Conservation (phyloP, 75 land plant genomes). For the Picea glauca region DNA sequence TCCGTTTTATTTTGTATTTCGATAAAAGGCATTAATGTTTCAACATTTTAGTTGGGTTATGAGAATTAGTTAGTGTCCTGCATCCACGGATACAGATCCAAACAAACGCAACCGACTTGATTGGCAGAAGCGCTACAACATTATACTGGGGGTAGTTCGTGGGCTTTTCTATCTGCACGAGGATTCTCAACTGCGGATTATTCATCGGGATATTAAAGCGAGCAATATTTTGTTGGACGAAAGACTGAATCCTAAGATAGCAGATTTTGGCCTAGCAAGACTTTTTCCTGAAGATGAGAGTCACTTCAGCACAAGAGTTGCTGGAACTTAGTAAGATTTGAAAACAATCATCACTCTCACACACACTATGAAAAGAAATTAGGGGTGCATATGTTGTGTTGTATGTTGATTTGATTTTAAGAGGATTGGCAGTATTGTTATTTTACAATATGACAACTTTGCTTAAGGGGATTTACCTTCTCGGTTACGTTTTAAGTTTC, state of each 20-base stretch:
- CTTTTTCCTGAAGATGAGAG: slow-evolving; percentile 18
- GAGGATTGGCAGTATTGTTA: too few relatives aligned
- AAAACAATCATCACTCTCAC: too few relatives aligned
- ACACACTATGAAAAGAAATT: too few relatives aligned
- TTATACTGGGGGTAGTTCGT: slow-evolving; percentile 33
- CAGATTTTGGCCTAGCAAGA: slow-evolving; percentile 37
- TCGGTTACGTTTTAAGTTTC: too few relatives aligned
- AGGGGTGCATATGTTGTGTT: too few relatives aligned
- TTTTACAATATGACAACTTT: too few relatives aligned
- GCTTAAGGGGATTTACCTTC: too few relatives aligned
- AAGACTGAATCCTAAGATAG: slow-evolving; percentile 31
- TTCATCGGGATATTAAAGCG: slow-evolving; percentile 47
- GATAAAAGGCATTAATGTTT: too few relatives aligned
- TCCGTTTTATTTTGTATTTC: too few relatives aligned
- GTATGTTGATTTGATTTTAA: too few relatives aligned
- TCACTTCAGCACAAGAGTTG: slow-evolving; percentile 14
- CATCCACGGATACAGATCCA: background rate
- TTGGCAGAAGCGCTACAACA: slow-evolving; percentile 27
- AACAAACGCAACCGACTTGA: background rate
- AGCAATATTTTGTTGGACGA: slow-evolving; percentile 35
- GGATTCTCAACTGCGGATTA: slow-evolving; percentile 31
- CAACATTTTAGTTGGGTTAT: too few relatives aligned
- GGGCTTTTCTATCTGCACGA: slow-evolving; percentile 44
- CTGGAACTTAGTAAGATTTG: slow-evolving; percentile 25
- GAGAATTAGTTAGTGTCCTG: too few relatives aligned